Percentiles rank a stretch among this genome's conserved stretches.
Evolutionary conservation across 108 stramenopile species (phyloP).

Genomic region (Pseudonitzschia delicatissima): DNA sequence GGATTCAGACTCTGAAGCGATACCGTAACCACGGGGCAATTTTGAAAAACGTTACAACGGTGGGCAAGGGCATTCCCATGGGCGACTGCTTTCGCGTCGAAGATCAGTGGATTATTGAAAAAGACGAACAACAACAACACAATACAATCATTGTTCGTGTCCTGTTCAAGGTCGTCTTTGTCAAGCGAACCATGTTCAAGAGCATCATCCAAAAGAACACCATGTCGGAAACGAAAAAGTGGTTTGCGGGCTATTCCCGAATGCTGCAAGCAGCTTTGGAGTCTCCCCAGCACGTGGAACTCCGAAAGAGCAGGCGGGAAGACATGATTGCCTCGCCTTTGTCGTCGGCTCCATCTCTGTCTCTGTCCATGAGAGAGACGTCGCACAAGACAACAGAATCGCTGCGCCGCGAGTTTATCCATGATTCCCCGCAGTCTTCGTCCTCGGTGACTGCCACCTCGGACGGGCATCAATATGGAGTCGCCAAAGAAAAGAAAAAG

Average conservation of each 20-base stretch:
- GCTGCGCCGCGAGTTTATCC: no score
- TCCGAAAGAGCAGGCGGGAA: neutral
- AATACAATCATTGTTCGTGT: constrained; percentile 32
- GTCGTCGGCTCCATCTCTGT: neutral
- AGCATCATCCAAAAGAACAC: constrained; percentile 53
- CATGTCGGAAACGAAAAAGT: constrained; percentile 40
- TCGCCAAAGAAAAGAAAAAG: neutral
- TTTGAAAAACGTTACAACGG: constrained; percentile 32
- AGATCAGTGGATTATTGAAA: constrained; percentile 66
- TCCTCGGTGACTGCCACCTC: neutral
- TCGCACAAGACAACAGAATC: no score
- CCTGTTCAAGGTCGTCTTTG: constrained; percentile 46
- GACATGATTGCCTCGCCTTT: neutral
- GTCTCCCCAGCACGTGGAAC: neutral
- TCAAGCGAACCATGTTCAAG: constrained; percentile 60
- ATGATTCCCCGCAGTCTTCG: neutral
- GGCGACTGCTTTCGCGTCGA: constrained; percentile 66
- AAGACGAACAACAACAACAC: neutral
- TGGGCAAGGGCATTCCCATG: constrained; percentile 35
- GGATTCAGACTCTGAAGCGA: constrained; percentile 28
- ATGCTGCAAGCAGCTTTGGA: constrained; percentile 24
- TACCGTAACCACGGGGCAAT: constrained; percentile 35
- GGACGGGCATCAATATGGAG: neutral
- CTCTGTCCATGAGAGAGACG: no score
- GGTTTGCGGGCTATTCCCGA: constrained; percentile 37